Evolutionary conservation across 83 land plant genomes (phyloP).

Genomic region (Picea abies): DNA sequence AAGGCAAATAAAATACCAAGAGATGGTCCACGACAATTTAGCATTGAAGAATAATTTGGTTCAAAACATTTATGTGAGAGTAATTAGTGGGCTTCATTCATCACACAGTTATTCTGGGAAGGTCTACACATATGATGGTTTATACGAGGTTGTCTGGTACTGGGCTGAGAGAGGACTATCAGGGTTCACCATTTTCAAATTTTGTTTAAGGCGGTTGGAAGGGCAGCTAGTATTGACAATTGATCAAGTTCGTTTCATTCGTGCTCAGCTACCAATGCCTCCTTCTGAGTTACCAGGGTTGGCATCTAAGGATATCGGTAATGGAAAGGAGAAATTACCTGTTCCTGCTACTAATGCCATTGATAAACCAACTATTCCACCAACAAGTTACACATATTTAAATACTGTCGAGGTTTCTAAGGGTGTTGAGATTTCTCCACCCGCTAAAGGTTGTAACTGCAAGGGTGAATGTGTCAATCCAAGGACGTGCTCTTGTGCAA

Average conservation of each 20-base stretch:
- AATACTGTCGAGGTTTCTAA: constrained; percentile 35
- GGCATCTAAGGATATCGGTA: constrained; percentile 71
- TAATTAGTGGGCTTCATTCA: too few relatives aligned
- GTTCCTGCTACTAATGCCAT: constrained; percentile 84
- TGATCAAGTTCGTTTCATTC: constrained; percentile 64
- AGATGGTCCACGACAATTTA: too few relatives aligned
- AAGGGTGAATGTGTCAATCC: constrained; percentile 64
- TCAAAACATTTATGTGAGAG: too few relatives aligned
- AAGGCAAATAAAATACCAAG: too few relatives aligned
- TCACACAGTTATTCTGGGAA: too few relatives aligned
- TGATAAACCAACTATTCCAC: constrained; percentile 75
- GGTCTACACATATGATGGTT: too few relatives aligned
- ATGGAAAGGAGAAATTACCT: constrained; percentile 70
- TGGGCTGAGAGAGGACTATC: constrained; percentile 94
- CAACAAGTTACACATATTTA: constrained; percentile 59
- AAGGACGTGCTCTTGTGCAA: constrained; percentile 70
- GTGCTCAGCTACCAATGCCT: constrained; percentile 56
- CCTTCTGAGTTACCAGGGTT: constrained; percentile 72
- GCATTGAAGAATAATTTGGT: too few relatives aligned
- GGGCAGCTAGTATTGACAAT: constrained; percentile 83
- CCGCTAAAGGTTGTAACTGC: constrained; percentile 72
- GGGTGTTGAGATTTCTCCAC: constrained; percentile 43
- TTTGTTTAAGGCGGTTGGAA: constrained; percentile 60
- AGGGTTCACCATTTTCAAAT: constrained; percentile 82
- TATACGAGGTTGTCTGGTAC: constrained; percentile 74